Conservation (phyloP, 2,329 filamentous ascomycete species). For the Chaetomiaceae sp. region DNA sequence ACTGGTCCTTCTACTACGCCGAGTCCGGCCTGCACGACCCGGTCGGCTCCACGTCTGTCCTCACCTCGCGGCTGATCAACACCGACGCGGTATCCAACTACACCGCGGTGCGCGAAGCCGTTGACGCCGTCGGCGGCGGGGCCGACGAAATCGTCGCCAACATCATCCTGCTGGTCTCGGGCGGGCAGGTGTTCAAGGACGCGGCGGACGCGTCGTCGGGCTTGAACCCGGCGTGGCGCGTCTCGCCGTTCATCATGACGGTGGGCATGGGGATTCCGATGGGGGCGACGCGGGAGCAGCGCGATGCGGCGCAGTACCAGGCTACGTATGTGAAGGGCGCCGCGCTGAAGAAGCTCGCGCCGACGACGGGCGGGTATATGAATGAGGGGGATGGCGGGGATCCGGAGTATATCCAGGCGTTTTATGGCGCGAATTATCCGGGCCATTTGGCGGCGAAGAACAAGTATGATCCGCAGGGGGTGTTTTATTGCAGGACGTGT, state of each 20-base stretch:
- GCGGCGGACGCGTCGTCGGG: constrained; percentile 6
- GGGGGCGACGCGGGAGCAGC: not conserved
- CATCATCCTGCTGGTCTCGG: constrained; percentile 13
- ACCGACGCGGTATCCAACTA: constrained; percentile 6
- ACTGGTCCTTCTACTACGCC: constrained; percentile 14
- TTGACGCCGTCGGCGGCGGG: constrained; percentile 7
- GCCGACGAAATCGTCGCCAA: constrained; percentile 11
- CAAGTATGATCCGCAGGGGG: constrained; percentile 26
- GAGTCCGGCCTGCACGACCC: constrained; percentile 15
- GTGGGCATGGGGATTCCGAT: constrained; percentile 9
- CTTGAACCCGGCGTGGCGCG: constrained; percentile 13
- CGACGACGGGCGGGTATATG: constrained; percentile 23
- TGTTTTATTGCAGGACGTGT: constrained; percentile 28
- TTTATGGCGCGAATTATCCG: constrained; percentile 29
- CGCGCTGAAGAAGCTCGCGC: constrained; percentile 10
- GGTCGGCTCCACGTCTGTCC: constrained; percentile 8
- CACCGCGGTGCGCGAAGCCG: constrained; percentile 4
- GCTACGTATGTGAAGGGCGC: constrained; percentile 10
- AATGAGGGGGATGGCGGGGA: constrained; percentile 31
- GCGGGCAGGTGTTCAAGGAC: constrained; percentile 13
- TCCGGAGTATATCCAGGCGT: constrained; percentile 27
- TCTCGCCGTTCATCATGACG: constrained; percentile 8
- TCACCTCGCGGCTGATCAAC: constrained; percentile 9
- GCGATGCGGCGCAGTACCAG: constrained; percentile 1
- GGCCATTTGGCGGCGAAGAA: constrained; percentile 27